Conservation (phyloP, 2,329 filamentous ascomycete species). For the Colletotrichum viniferum region DNA sequence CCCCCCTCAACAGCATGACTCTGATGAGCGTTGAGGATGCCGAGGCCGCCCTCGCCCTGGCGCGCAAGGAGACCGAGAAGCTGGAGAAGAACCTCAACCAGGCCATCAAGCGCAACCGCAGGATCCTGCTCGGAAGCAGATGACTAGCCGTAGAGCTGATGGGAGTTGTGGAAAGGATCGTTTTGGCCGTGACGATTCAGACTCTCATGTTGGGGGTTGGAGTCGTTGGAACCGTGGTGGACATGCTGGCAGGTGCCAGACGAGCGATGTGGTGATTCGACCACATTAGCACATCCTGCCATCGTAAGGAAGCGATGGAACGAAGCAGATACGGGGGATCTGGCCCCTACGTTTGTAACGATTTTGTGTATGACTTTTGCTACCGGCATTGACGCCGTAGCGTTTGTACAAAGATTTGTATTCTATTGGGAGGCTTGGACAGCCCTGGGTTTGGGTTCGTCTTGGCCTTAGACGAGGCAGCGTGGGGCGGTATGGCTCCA, state of each 20-base stretch:
- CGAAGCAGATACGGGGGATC: neutral
- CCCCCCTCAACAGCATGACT: conserved; percentile 52
- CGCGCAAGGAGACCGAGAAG: conserved; percentile 64
- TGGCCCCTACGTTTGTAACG: neutral
- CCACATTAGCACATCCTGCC: neutral
- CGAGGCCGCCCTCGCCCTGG: conserved; percentile 56
- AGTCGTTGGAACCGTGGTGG: conserved; percentile 22
- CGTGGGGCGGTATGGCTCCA: neutral
- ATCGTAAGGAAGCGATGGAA: neutral
- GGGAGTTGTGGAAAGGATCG: conserved; percentile 10
- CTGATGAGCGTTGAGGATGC: conserved; percentile 68
- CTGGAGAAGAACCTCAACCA: conserved; percentile 66
- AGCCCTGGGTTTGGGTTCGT: neutral
- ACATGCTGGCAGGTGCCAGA: conserved; percentile 1
- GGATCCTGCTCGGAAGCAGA: conserved; percentile 45
- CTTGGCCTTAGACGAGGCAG: neutral
- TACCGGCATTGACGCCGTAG: neutral
- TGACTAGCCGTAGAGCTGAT: conserved; percentile 20
- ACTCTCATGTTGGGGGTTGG: conserved; percentile 21
- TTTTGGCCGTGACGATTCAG: conserved; percentile 22
- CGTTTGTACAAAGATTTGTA: neutral
- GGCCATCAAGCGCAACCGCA: conserved; percentile 64
- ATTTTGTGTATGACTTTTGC: neutral
- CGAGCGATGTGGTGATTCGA: neutral
- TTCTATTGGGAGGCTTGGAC: neutral